Percentiles rank a stretch among this genome's conserved stretches.
Conservation (phyloP, 2,329 filamentous ascomycete genomes). For the Colletotrichum lini region DNA sequence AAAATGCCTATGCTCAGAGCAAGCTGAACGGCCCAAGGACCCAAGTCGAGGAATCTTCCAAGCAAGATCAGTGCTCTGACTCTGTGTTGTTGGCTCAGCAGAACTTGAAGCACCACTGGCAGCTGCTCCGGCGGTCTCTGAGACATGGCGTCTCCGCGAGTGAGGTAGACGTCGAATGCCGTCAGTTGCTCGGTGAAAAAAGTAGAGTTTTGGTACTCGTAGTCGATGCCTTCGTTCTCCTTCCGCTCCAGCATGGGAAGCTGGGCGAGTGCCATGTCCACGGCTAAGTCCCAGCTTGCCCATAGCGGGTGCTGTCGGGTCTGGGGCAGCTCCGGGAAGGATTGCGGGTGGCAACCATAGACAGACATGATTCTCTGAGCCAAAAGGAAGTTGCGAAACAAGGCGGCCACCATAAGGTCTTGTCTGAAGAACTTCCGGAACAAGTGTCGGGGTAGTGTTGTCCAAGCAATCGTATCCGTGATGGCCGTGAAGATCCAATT, state of each 20-base stretch:
- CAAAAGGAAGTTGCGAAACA: slow-evolving; percentile 96
- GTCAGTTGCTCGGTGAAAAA: slow-evolving; percentile 98
- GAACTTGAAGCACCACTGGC: slow-evolving; percentile 94
- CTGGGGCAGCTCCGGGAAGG: slow-evolving; percentile 91
- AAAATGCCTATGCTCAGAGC: slow-evolving; percentile 98
- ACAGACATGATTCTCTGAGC: slow-evolving; percentile 96
- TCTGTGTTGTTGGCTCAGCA: slow-evolving; percentile 95
- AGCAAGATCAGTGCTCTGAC: slow-evolving; percentile 91
- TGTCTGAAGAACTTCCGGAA: slow-evolving; percentile 98
- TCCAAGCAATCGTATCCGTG: slow-evolving; percentile 99
- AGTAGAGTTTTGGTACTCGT: slow-evolving; percentile 93
- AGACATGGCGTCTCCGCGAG: slow-evolving; percentile 82
- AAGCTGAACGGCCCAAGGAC: slow-evolving; percentile 98
- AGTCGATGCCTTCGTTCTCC: slow-evolving; percentile 80
- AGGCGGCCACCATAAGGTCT: slow-evolving; percentile 97
- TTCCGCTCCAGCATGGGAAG: slow-evolving; percentile 87
- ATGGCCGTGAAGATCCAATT: slow-evolving; percentile 99
- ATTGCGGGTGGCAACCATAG: slow-evolving; percentile 95
- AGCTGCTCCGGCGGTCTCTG: slow-evolving; percentile 94
- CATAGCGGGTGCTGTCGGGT: slow-evolving; percentile 95
- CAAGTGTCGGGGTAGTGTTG: slow-evolving; percentile 87
- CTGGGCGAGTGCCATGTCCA: slow-evolving; percentile 94
- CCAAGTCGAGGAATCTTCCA: slow-evolving; percentile 93
- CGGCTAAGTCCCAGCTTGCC: slow-evolving; percentile 97
- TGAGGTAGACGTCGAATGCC: slow-evolving; percentile 96